Conservation (phyloP, 2,329 filamentous ascomycete genomes). For the Monosporascus sp. region DNA sequence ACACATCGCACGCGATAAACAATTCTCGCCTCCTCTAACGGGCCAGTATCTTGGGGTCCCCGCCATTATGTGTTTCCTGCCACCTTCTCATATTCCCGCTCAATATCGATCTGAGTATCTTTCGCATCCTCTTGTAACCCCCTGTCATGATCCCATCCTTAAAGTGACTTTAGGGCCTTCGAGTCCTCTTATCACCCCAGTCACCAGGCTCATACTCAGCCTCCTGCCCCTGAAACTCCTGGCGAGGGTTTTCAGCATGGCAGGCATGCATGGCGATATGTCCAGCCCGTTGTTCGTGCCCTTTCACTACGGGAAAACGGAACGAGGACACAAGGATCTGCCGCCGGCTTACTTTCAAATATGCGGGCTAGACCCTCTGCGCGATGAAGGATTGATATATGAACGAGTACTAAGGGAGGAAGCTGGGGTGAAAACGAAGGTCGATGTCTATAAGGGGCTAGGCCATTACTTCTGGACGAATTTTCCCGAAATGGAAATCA, state of each 20-base stretch:
- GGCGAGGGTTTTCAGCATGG: no score
- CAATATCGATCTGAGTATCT: conserved; percentile 21
- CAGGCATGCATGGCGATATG: conserved; percentile 4
- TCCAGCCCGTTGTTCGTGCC: conserved; percentile 14
- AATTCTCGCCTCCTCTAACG: conserved; percentile 37
- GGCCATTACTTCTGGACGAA: conserved; percentile 25
- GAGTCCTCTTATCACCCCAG: background rate
- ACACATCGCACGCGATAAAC: conserved; percentile 35
- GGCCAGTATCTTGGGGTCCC: conserved; percentile 41
- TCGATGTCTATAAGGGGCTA: conserved; percentile 29
- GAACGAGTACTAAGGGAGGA: conserved; percentile 40
- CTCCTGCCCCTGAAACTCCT: no score
- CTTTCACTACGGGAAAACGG: conserved; percentile 12
- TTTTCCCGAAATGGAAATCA: conserved; percentile 16
- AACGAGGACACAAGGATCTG: conserved; percentile 25
- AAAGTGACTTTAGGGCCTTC: conserved; percentile 1
- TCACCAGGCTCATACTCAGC: background rate
- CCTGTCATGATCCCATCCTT: conserved; percentile 17
- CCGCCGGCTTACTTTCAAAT: conserved; percentile 46
- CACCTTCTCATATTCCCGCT: conserved; percentile 13
- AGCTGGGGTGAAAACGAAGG: conserved; percentile 33
- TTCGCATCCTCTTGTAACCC: conserved; percentile 18
- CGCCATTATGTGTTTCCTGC: conserved; percentile 20
- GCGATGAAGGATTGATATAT: conserved; percentile 50
- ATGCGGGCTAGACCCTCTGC: conserved; percentile 42